Percentiles rank a stretch among this genome's conserved stretches.
Evolutionary conservation across 495 filamentous ascomycete species (phyloP).

Genomic region (Penicillium riverlandense): DNA sequence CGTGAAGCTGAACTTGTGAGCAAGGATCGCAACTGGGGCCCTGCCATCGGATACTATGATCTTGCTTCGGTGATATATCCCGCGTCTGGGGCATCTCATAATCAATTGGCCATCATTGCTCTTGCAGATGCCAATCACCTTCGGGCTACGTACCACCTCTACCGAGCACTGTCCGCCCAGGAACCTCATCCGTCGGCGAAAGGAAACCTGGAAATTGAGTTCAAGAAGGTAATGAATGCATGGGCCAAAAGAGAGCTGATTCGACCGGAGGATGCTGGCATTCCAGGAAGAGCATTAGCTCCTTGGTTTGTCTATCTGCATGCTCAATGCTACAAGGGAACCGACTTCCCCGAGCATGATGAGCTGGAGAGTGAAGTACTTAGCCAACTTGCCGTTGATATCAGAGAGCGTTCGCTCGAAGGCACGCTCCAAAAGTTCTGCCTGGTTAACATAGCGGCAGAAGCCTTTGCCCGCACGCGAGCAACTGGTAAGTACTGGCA

Average conservation of each 20-base stretch:
- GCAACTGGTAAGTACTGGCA: constrained; percentile 47
- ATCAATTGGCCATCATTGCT: constrained; percentile 83
- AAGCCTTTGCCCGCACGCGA: constrained; percentile 57
- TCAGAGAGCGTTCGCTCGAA: constrained; percentile 63
- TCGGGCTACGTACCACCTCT: constrained; percentile 80
- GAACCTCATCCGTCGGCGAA: constrained; percentile 66
- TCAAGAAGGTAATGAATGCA: constrained; percentile 59
- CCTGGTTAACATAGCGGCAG: constrained; percentile 78
- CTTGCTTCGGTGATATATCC: constrained; percentile 75
- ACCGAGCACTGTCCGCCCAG: constrained; percentile 65
- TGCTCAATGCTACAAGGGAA: constrained; percentile 71
- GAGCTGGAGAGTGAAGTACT: constrained; percentile 85
- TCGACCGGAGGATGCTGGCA: constrained; percentile 41
- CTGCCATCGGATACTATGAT: constrained; percentile 76
- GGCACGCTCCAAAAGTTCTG: constrained; percentile 69
- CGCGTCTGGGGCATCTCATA: constrained; percentile 70
- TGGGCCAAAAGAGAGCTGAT: constrained; percentile 56
- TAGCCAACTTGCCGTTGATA: constrained; percentile 61
- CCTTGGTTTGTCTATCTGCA: constrained; percentile 87
- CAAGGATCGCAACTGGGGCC: constrained; percentile 69
- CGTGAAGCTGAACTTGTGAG: constrained; percentile 61
- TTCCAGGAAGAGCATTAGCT: constrained; percentile 48
- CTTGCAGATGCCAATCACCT: constrained; percentile 69
- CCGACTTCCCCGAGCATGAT: constrained; percentile 62
- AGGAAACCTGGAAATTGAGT: constrained; percentile 72